Evolutionary conservation across 2,329 filamentous ascomycete genomes (phyloP), one percentile per base, ranked within the genome.

Genomic region (Knufia petricola): DNA sequence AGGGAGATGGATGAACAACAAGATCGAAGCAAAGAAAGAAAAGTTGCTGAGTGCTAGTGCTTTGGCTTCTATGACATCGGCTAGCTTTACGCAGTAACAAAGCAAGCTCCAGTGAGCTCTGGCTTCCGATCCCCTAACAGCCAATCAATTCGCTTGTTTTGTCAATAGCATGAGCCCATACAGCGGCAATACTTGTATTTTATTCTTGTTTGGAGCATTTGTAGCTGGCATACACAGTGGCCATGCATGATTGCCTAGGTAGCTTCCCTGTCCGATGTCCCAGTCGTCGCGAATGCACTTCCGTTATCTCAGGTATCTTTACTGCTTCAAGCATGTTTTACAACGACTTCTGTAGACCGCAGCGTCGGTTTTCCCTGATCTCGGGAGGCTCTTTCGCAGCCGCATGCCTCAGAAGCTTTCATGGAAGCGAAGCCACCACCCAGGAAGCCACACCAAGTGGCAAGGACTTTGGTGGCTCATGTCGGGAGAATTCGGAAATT

Each of bases 1-100:
- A 34, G 37, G 8, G 21, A 7, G 19, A 30, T 23, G 21, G 15
- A 46, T 37, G 30, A 48, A 20, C 45, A 48, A 36, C 13, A n/a
- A 36, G 40, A 37, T 50, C 38, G 34, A 53, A 34, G 42, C 34
- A 26, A 42, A 36, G 36, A 50, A 52, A 42, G 44, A 40, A 50
- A 44, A 48, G 41, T 48, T 28, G 26, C 26, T 12, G n/a, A 28
- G 26, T 28, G 26, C 26, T 28, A 6, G 6, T 43, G 32, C 30
- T 26, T 8, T 19, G 28, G 9, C 20, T n/a, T 34, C 43, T 36
- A 46, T 46, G 43, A 46, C 32, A 38, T 46, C 43, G 43, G 41
- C 43, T 36, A 46, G 26, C 43, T 24, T 46, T 9, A 38, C 30
- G 32, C 32, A 36, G 28, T n/a, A 36, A 46, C 20, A 13, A 15